phyloP scores from a whole-genome alignment of 176 grass and related monocot species.

The Pharus latifolius region DNA sequence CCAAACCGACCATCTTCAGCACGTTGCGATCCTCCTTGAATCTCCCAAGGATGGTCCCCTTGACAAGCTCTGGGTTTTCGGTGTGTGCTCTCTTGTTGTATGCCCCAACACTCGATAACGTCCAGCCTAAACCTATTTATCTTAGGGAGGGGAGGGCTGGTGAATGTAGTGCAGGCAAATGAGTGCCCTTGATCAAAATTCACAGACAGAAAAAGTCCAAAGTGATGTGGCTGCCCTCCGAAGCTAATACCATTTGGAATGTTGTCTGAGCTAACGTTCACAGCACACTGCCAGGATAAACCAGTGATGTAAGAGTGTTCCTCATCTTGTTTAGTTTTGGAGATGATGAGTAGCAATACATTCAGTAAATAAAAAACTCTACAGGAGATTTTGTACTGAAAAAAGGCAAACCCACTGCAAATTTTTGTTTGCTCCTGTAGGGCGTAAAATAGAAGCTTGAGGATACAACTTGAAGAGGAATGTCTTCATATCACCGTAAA shows the following conservation, averaged over 20 bases:
- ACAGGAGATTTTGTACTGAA: neutral
- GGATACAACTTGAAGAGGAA: conserved; percentile 89
- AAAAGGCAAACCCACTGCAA: conserved; percentile 84
- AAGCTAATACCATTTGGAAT: conserved; percentile 95
- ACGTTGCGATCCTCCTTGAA: conserved; percentile 98
- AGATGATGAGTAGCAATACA: neutral
- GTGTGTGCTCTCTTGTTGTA: conserved; percentile 42
- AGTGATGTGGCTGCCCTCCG: conserved; percentile 76
- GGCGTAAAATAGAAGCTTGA: conserved; percentile 66
- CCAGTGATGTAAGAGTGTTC: neutral
- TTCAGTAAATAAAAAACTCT: neutral
- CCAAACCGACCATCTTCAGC: conserved; percentile 91
- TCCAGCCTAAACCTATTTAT: conserved; percentile 55
- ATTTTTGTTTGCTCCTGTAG: conserved; percentile 82
- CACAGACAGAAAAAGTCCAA: conserved; percentile 85
- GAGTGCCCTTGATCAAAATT: conserved; percentile 91
- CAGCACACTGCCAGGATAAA: conserved; percentile 52
- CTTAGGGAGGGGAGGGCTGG: conserved; percentile 63
- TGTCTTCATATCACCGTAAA: conserved; percentile 94
- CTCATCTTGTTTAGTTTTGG: neutral
- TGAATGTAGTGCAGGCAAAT: conserved; percentile 74
- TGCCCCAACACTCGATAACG: conserved; percentile 84
- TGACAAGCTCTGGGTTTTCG: conserved; percentile 29
- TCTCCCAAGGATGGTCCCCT: conserved; percentile 87
- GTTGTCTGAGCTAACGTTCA: conserved; percentile 71